A percentile compares a stretch with the other conserved stretches of the same genome.
Evolutionary conservation across 2,329 filamentous ascomycete genomes (phyloP).

Genomic region (Fusarium denticulatum): DNA sequence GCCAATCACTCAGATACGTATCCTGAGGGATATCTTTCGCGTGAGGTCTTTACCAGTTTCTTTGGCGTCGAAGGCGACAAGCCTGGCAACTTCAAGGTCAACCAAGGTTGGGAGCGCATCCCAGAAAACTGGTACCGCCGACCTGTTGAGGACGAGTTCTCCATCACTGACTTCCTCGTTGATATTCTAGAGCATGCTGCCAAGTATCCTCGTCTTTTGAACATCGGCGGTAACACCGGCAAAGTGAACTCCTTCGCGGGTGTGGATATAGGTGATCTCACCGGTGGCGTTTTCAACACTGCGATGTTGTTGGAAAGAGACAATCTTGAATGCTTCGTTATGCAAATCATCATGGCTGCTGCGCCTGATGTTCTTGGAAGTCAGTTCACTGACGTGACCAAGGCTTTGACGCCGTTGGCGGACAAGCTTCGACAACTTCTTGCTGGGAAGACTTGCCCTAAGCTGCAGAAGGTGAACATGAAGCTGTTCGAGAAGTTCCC

Average conservation of each 20-base stretch:
- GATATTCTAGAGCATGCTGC: neutral
- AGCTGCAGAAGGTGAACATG: neutral
- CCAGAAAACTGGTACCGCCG: slow-evolving; percentile 12
- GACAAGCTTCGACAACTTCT: slow-evolving; percentile 2
- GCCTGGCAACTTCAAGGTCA: slow-evolving; percentile 12
- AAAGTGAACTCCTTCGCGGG: neutral
- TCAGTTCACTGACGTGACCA: slow-evolving; percentile 3
- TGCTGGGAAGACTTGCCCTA: neutral
- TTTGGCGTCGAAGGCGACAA: slow-evolving; percentile 3
- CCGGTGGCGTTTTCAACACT: slow-evolving; percentile 56
- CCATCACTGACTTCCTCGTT: neutral
- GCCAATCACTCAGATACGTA: slow-evolving; percentile 6
- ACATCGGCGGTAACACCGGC: neutral
- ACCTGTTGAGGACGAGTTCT: neutral
- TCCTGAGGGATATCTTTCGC: slow-evolving; percentile 1
- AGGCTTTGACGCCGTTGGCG: neutral
- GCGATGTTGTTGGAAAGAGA: slow-evolving; percentile 55
- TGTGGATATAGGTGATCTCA: slow-evolving; percentile 40
- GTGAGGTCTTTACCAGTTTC: slow-evolving; percentile 2
- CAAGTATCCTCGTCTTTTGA: slow-evolving; percentile 2
- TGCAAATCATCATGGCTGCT: slow-evolving; percentile 45
- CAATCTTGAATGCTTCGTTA: slow-evolving; percentile 55
- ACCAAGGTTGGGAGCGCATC: slow-evolving; percentile 9
- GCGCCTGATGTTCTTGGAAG: slow-evolving; percentile 6
- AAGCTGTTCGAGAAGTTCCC: slow-evolving; percentile 10